Evolutionary conservation across 2,329 filamentous ascomycete species (phyloP), one percentile per base, ranked within the genome.

Genomic region (Macrophomina pseudophaseolina): DNA sequence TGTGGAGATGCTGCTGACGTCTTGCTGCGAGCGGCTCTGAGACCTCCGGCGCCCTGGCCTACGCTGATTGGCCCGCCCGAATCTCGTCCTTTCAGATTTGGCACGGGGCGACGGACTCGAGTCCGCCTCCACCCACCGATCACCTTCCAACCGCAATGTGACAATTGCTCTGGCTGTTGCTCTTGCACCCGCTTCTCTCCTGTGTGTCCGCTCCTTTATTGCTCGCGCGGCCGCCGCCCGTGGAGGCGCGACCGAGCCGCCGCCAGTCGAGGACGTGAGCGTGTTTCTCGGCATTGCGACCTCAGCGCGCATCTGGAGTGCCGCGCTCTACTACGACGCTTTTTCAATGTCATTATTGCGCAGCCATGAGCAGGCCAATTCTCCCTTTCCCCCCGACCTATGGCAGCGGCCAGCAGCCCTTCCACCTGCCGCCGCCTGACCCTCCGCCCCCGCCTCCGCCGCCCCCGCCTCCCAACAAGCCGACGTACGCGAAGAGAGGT

Each of bases 341-440:
- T 40, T n/a, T 49, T 49, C 58, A 60, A 60, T 60, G 56, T 63
- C 59, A 32, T 52, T 92, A 77, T 52, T 92, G 77, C 85, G 89
- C 51, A 53, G 54, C 53, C 40, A 68, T 67, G 64, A 68, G 65
- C 62, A 64, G 58, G 30, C 67, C 67, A 35, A 66, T 68, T 33
- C 65, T 68, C 30, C 67, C 67, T 7, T 58, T 68, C 11, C 67
- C 67, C 14, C 52, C 63, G n/a, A 11, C 28, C 16, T 33, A 56
- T 32, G 48, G 32, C n/a, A 49, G 40, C 38, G 32, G 30, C 51
- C 63, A 54, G 38, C 58, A 49, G 58, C 58, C 44, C 5, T 62
- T 62, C 42, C 35, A 40, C 14, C 35, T 53, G 60, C 53, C 46
- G 18, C 66, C 59, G 28, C 48, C 58, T 65, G 59, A 51, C 12